These are phyloP conservation scores for Knufia petricola DNA, from an alignment of 2,329 filamentous ascomycete genomes.

Conservation along the genomic window DNA sequence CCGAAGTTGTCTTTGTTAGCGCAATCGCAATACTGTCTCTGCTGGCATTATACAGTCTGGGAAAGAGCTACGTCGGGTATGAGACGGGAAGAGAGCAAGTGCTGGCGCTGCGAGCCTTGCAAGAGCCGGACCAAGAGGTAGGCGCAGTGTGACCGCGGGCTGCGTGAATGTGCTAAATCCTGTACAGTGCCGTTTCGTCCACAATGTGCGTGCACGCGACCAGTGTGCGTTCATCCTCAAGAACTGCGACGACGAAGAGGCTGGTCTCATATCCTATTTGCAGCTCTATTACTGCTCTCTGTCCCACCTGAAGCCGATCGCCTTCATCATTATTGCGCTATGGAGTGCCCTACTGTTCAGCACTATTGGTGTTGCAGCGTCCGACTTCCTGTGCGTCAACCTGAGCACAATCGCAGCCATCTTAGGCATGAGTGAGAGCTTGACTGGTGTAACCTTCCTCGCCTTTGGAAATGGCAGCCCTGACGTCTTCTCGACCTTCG, in stretches of 20 bases:
- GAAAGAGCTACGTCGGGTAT: background rate
- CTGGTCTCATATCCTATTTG: constrained; percentile 81
- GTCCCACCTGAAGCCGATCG: constrained; percentile 57
- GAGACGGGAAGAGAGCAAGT: background rate
- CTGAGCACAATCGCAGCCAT: constrained; percentile 84
- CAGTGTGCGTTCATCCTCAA: constrained; percentile 76
- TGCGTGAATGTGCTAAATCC: background rate
- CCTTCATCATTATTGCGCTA: constrained; percentile 65
- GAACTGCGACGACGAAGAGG: constrained; percentile 82
- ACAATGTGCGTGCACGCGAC: constrained; percentile 51
- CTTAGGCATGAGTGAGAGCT: constrained; percentile 86
- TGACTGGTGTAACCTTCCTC: constrained; percentile 91
- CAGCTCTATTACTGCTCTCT: constrained; percentile 82
- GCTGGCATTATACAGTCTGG: constrained; percentile 9
- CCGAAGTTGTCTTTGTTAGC: constrained; percentile 7
- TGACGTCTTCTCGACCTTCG: constrained; percentile 97
- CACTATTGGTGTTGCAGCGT: constrained; percentile 94
- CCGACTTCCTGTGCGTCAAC: constrained; percentile 97
- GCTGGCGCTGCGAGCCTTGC: constrained; percentile 11
- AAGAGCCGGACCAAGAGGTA: constrained; percentile 18
- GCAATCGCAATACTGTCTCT: constrained; percentile 4
- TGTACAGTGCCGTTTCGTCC: constrained; percentile 65
- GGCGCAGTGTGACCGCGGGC: background rate
- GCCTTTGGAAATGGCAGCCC: constrained; percentile 97
- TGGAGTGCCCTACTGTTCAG: constrained; percentile 90